Evolutionary conservation across 2,329 filamentous ascomycete species (phyloP).

Genomic region (Fusarium sp.): DNA sequence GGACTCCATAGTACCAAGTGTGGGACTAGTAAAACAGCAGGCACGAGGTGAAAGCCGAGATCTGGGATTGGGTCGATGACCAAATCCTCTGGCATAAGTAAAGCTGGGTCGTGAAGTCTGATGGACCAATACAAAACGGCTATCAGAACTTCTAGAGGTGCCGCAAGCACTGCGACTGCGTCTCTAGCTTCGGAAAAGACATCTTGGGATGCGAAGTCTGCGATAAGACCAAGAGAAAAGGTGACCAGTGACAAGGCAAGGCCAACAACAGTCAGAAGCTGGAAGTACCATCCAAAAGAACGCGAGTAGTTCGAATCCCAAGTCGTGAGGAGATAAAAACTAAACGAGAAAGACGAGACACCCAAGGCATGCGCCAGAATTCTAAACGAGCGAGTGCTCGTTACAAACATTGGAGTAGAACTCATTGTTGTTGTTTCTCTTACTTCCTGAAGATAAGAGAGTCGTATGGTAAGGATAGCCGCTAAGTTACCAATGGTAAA

Average conservation of each 20-base stretch:
- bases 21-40: neutral
- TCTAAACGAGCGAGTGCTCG: too few relatives aligned
- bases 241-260: neutral
- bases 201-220: neutral
- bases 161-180: neutral
- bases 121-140: conserved; percentile 15
- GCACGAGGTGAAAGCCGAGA: conserved; percentile 12
- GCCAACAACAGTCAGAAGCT: conserved; percentile 7
- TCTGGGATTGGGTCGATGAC: conserved; percentile 11
- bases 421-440: neutral
- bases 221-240: neutral
- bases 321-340: conserved; percentile 13
- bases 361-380: neutral
- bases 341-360: neutral
- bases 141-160: conserved; percentile 18
- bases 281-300: conserved; percentile 22
- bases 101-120: conserved; percentile 8
- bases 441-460: too few relatives aligned
- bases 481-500: neutral
- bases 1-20: neutral
- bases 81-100: conserved; percentile 19
- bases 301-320: conserved; percentile 15
- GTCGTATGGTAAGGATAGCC: too few relatives aligned
- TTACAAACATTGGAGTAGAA: neutral
- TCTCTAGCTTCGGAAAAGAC: neutral